phyloP scores from a whole-genome alignment of 2,329 filamentous ascomycete species.

The Fusarium sp. region DNA sequence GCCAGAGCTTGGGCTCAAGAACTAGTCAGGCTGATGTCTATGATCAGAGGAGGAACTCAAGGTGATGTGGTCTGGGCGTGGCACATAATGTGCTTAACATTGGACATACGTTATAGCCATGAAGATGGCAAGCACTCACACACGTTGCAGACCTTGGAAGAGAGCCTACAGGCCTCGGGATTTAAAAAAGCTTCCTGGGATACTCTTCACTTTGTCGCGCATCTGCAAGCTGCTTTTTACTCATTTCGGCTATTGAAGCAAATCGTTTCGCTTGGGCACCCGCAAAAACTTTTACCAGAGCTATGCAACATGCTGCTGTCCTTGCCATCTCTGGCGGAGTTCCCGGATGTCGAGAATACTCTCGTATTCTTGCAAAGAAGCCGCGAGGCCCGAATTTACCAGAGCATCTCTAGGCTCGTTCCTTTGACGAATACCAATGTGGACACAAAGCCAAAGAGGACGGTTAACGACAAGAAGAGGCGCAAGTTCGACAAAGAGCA shows the following conservation, averaged over 20 bases:
- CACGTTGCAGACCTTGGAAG: constrained; percentile 43
- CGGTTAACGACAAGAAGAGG: constrained; percentile 27
- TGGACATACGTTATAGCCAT: constrained; percentile 51
- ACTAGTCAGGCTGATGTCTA: constrained; percentile 41
- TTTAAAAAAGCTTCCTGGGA: constrained; percentile 61
- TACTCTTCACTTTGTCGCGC: constrained; percentile 71
- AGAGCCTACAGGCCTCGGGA: background rate
- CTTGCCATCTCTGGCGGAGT: constrained; percentile 46
- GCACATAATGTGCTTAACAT: constrained; percentile 46
- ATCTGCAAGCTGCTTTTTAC: constrained; percentile 71
- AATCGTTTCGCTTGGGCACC: constrained; percentile 44
- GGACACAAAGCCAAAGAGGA: constrained; percentile 2
- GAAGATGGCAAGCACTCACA: constrained; percentile 49
- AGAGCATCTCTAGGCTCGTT: constrained; percentile 39
- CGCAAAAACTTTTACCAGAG: constrained; percentile 19
- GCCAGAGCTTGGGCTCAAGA: constrained; percentile 28
- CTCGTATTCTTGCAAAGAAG: constrained; percentile 39
- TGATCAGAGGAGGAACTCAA: constrained; percentile 8
- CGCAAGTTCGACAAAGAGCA: constrained; percentile 19
- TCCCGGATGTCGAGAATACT: constrained; percentile 41
- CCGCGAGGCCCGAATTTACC: constrained; percentile 19
- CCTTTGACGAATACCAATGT: constrained; percentile 12
- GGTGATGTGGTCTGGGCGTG: constrained; percentile 34
- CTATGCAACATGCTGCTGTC: constrained; percentile 41
- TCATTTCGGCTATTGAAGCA: constrained; percentile 67